These are phyloP conservation scores for Apium graveolens DNA, from an alignment of 129 eudicot species.

Conservation along the genomic window DNA sequence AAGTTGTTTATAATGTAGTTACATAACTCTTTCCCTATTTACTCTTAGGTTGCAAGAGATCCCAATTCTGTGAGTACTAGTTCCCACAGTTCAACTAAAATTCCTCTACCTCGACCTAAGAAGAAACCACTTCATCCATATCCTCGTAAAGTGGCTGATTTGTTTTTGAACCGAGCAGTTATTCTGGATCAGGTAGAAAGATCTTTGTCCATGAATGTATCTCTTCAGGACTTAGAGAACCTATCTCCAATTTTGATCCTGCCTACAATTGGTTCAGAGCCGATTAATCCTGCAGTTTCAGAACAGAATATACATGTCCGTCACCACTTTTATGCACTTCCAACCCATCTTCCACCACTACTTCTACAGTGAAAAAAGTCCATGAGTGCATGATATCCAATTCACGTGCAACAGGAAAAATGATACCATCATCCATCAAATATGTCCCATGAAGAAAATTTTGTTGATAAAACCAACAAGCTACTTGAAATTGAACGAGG, in stretches of 20 bases:
- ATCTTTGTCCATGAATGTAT: conserved; percentile 30
- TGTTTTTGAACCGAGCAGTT: conserved; percentile 1
- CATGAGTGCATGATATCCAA: neutral
- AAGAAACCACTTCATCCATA: conserved; percentile 84
- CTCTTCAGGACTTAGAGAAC: conserved; percentile 38
- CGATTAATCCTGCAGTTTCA: conserved; percentile 29
- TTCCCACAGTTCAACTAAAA: conserved; percentile 54
- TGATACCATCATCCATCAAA: neutral
- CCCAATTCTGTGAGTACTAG: conserved; percentile 29
- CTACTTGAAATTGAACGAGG: conserved; percentile 12
- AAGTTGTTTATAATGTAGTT: too few relatives aligned
- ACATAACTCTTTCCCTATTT: too few relatives aligned
- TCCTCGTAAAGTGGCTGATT: too few relatives aligned
- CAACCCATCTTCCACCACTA: too few relatives aligned
- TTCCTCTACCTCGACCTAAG: conserved; percentile 95
- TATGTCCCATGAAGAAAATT: conserved; percentile 16
- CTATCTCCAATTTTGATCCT: conserved; percentile 74
- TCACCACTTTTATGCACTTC: conserved; percentile 45
- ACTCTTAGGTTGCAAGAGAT: too few relatives aligned
- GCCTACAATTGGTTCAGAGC: too few relatives aligned
- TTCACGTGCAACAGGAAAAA: conserved; percentile 5
- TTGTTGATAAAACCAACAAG: too few relatives aligned
- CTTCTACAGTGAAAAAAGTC: conserved; percentile 8
- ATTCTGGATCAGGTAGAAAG: conserved; percentile 11
- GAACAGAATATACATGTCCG: conserved; percentile 34